A percentile compares a stretch with the other conserved stretches of the same genome.
phyloP scores from a whole-genome alignment of 148 eudicot species.

The Selenicereus undatus region DNA sequence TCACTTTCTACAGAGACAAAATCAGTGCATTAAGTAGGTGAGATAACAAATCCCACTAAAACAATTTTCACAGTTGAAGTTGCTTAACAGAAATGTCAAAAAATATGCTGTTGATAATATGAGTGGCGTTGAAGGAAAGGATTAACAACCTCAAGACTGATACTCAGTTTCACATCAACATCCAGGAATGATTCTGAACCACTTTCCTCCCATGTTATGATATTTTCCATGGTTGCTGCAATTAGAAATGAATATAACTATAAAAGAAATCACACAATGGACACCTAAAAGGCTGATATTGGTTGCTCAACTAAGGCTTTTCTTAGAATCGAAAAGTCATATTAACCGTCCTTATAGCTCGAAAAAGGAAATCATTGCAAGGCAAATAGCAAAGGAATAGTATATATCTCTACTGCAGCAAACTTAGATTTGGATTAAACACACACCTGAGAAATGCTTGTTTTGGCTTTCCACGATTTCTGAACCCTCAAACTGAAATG shows the following conservation, averaged over 20 bases:
- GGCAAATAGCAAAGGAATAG: background rate
- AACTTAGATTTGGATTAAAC: constrained; percentile 12
- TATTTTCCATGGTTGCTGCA: constrained; percentile 85
- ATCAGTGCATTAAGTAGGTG: background rate
- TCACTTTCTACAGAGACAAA: background rate
- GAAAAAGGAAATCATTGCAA: background rate
- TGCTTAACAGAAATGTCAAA: background rate
- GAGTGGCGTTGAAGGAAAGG: constrained; percentile 18
- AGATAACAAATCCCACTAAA: background rate
- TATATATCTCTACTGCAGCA: constrained; percentile 4
- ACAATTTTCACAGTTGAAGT: background rate
- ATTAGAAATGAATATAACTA: constrained; percentile 8
- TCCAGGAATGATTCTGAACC: constrained; percentile 54
- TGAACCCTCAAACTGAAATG: constrained; percentile 86
- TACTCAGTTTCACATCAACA: constrained; percentile 64
- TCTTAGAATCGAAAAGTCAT: background rate
- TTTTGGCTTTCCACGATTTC: constrained; percentile 61
- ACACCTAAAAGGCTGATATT: background rate
- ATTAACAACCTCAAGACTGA: constrained; percentile 66
- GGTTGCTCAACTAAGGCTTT: background rate
- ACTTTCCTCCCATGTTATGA: constrained; percentile 55
- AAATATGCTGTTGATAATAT: background rate
- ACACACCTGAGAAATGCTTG: constrained; percentile 66
- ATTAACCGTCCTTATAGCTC: background rate
- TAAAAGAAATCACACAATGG: background rate